phyloP scores from a whole-genome alignment of 176 grass and related monocot species.

The Carex littledalei region DNA sequence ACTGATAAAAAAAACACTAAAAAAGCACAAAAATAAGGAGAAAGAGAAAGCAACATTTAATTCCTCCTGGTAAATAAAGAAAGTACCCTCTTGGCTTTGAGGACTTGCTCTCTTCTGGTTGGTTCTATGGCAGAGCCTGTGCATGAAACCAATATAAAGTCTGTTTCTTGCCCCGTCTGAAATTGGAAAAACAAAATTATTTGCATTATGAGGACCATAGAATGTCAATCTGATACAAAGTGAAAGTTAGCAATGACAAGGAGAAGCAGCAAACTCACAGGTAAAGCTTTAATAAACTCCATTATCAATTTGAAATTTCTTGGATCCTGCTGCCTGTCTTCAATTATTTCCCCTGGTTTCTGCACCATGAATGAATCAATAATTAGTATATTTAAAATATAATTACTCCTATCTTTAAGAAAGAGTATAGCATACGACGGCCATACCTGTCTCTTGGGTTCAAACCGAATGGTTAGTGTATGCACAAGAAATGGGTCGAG shows the following conservation, averaged over 20 bases:
- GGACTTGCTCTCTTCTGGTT: slow-evolving; percentile 88
- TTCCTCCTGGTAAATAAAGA: slow-evolving; percentile 6
- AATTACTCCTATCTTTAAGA: not conserved
- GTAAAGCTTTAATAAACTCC: slow-evolving; percentile 94
- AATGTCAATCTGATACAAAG: not conserved
- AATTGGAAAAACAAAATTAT: slow-evolving; percentile 17
- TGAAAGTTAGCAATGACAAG: not conserved
- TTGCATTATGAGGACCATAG: slow-evolving; percentile 18
- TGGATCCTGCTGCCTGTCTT: slow-evolving; percentile 63
- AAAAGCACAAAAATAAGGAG: too few species aligned
- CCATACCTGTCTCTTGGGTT: slow-evolving; percentile 89
- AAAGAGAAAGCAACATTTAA: too few species aligned
- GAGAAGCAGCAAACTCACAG: slow-evolving; percentile 49
- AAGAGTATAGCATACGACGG: not conserved
- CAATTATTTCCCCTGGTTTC: slow-evolving; percentile 58
- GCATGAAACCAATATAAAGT: slow-evolving; percentile 93
- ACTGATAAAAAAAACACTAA: too few species aligned
- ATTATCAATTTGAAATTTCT: slow-evolving; percentile 83
- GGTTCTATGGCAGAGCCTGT: slow-evolving; percentile 84
- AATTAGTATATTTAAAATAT: not conserved
- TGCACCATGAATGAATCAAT: slow-evolving; percentile 42
- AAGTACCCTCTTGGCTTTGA: slow-evolving; percentile 66
- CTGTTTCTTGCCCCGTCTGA: slow-evolving; percentile 86
- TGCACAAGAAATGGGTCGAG: slow-evolving; percentile 99
- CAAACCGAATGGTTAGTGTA: slow-evolving; percentile 95